A percentile compares a stretch with the other conserved stretches of the same genome.
Conservation (phyloP, 2,329 filamentous ascomycete genomes). For the Calonectria ilicicola region DNA sequence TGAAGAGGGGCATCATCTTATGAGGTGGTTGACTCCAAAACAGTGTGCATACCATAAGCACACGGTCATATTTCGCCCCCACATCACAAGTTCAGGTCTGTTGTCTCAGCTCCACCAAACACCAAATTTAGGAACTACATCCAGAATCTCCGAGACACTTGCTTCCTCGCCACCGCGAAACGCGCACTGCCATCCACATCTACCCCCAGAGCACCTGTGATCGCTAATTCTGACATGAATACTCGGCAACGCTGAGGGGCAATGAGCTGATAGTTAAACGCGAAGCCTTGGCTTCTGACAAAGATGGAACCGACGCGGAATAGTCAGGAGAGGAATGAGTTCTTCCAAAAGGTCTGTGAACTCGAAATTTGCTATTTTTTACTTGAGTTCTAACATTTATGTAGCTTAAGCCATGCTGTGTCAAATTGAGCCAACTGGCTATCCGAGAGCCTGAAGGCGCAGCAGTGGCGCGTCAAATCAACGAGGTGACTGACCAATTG, state of each 20-base stretch:
- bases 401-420: slow-evolving; percentile 73
- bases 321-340: slow-evolving; percentile 43
- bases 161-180: neutral
- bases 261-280: slow-evolving; percentile 35
- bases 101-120: slow-evolving; percentile 4
- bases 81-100: neutral
- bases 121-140: slow-evolving; percentile 13
- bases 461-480: slow-evolving; percentile 57
- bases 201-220: neutral
- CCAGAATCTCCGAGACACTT: neutral
- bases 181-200: neutral
- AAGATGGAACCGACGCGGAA: slow-evolving; percentile 42
- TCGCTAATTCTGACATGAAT: neutral
- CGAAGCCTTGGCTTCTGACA: slow-evolving; percentile 33
- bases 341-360: slow-evolving; percentile 46
- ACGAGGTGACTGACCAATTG: slow-evolving; percentile 59
- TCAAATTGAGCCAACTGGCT: slow-evolving; percentile 69
- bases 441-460: slow-evolving; percentile 60
- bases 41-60: neutral
- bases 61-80: slow-evolving; percentile 3
- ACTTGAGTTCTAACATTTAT: slow-evolving; percentile 18
- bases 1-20: neutral
- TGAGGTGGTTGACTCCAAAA: neutral
- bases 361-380: neutral
- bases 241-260: slow-evolving; percentile 19